Evolutionary conservation across 306 rosid genomes (phyloP).

Genomic region (Prunus dulcis): DNA sequence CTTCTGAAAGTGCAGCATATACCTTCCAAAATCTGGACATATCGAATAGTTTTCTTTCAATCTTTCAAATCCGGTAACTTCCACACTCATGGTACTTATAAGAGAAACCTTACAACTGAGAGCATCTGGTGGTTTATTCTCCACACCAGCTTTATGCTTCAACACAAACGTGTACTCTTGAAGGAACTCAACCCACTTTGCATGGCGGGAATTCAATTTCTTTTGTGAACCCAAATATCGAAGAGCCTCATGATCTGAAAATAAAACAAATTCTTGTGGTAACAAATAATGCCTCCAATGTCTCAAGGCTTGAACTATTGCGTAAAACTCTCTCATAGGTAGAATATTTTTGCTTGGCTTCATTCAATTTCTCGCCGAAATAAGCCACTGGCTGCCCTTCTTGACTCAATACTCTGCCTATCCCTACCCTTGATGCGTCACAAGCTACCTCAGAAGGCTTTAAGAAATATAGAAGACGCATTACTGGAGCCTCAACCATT

Average conservation of each 20-base stretch:
- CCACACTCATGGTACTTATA: not conserved
- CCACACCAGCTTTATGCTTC: not conserved
- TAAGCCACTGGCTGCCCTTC: not conserved
- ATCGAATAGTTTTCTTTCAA: not conserved
- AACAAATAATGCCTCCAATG: not conserved
- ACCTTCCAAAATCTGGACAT: no score
- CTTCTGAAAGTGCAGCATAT: no score
- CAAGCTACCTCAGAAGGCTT: not conserved
- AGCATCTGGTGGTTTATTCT: not conserved
- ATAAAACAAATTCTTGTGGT: no score
- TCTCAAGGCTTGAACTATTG: not conserved
- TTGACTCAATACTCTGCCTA: not conserved
- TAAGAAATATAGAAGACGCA: not conserved
- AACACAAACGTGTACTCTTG: not conserved
- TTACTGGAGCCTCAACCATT: not conserved
- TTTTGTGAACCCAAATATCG: not conserved
- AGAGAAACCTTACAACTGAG: not conserved
- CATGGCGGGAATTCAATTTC: not conserved
- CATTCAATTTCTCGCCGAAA: conserved; percentile 13
- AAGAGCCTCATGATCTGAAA: no score
- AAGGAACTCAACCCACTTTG: not conserved
- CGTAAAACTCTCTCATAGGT: not conserved
- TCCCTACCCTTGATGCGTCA: not conserved
- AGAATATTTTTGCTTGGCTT: not conserved
- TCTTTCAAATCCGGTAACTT: not conserved